Conservation (phyloP, 1,284 basidiomycete genomes). For the Pseudozyma thailandica region DNA sequence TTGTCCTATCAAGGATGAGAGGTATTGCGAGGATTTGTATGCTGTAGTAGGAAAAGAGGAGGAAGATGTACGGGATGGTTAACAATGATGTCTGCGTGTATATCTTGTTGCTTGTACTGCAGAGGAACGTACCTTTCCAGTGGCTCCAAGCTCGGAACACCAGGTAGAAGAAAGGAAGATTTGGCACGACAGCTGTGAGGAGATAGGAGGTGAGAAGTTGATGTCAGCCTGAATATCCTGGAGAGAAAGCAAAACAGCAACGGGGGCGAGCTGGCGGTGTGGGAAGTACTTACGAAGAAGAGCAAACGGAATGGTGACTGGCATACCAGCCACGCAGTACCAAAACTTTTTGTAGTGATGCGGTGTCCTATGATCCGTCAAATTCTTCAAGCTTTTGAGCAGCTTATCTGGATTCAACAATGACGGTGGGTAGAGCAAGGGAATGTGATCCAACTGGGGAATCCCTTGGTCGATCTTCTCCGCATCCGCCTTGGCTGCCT, state of each 20-base stretch:
- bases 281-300: conserved; percentile 51
- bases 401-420: conserved; percentile 40
- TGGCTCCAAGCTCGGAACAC: conserved; percentile 64
- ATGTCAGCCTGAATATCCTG: neutral
- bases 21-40: conserved; percentile 56
- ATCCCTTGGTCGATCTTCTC: conserved; percentile 8
- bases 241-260: neutral
- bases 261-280: neutral
- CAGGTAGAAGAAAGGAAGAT: conserved; percentile 66
- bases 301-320: conserved; percentile 62
- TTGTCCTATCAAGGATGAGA: conserved; percentile 45
- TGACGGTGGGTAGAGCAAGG: conserved; percentile 58
- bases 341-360: conserved; percentile 57
- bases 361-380: conserved; percentile 53
- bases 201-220: neutral
- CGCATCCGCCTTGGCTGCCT: conserved; percentile 12
- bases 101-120: neutral
- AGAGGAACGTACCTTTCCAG: conserved; percentile 53
- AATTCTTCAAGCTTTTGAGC: conserved; percentile 43
- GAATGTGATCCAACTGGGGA: conserved; percentile 41
- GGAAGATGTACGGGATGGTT: neutral
- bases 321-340: conserved; percentile 60
- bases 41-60: conserved; percentile 26
- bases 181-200: conserved; percentile 59
- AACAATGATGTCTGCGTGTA: neutral